Evolutionary conservation across 2,329 filamentous ascomycete genomes (phyloP).

Genomic region (Chaetothyriales sp.): DNA sequence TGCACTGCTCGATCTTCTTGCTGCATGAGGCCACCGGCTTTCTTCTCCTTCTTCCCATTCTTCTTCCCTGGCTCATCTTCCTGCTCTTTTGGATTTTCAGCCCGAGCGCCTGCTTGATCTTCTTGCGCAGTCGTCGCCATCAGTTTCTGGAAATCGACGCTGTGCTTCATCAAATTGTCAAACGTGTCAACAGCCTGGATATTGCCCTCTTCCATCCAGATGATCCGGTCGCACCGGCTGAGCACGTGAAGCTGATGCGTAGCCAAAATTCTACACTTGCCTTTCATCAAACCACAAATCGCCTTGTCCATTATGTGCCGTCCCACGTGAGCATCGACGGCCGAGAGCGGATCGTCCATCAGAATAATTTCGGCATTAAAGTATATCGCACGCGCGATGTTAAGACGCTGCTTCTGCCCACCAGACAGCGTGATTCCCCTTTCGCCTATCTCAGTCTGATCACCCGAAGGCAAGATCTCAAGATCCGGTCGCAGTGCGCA

Average conservation of each 20-base stretch:
- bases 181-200: constrained; percentile 83
- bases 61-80: constrained; percentile 34
- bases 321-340: constrained; percentile 44
- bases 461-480: constrained; percentile 82
- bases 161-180: constrained; percentile 67
- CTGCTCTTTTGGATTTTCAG: constrained; percentile 35
- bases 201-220: constrained; percentile 79
- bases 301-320: constrained; percentile 79
- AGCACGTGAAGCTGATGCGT: constrained; percentile 94
- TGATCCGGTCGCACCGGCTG: constrained; percentile 75
- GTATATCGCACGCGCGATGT: constrained; percentile 70
- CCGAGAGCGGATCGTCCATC: constrained; percentile 51
- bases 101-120: constrained; percentile 33
- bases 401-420: constrained; percentile 87
- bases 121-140: constrained; percentile 68
- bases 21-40: constrained; percentile 32
- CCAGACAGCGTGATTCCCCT: constrained; percentile 90
- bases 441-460: constrained; percentile 86
- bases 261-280: constrained; percentile 81
- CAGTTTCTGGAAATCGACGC: constrained; percentile 64
- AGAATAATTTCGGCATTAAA: constrained; percentile 50
- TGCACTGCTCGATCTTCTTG: constrained; percentile 49
- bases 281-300: constrained; percentile 72
- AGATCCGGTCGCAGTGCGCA: constrained; percentile 77
- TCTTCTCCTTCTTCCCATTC: constrained; percentile 37